Base-by-base conservation (phyloP, 2,329 filamentous ascomycete genomes). In the Microcyclospora tardicrescens region DNA sequence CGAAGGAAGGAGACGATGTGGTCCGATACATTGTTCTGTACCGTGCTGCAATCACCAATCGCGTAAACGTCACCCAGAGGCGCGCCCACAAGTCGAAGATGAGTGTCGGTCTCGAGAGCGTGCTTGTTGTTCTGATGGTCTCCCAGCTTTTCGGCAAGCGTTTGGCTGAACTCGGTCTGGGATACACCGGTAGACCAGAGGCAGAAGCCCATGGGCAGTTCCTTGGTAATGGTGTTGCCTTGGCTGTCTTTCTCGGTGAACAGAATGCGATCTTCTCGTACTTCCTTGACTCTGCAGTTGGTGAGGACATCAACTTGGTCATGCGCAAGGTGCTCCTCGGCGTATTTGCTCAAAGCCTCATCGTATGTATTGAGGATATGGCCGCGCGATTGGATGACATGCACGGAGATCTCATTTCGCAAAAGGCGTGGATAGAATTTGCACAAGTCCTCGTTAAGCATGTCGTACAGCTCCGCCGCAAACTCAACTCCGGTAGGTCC, bases 331-430 rank as follows among this genome's bases (percentile, higher is more conserved):
- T 84, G 79, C 38, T 84, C 76, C 63, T 98, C 91, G 14, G 91
- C 89, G 57, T 93, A 98, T 56, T 79, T 78, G 10, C 87, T 95
- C 1, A 98, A 72, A 0, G 85, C 81, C 63, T 98, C 91, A 48
- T 98, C 91, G 57, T 98, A 98, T 0, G 91, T 98, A 65, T 98
- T 98, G 24, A 98, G 70, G 46, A 98, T 98, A 52, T 98, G 91
- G 31, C 82, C 79, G 42, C 91, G 77, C 53, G 85, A 93, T 58
- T 98, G 91, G 45, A 98, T 95, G 34, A 98, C 72, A 56, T 98
- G 93, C 1, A 98, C 89, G 0, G 91, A 96, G 35, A 98, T 93
- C 59, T 98, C 86, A 57, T 96, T 96, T 44, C 91, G 78, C n/a
- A 98, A 64, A 24, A 98, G 76, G 45, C 79, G 79, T 2, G 91